A percentile compares a stretch with the other conserved stretches of the same genome.
Evolutionary conservation across 768 basidiomycete genomes (phyloP).

Genomic region (Lyophyllum decastes): DNA sequence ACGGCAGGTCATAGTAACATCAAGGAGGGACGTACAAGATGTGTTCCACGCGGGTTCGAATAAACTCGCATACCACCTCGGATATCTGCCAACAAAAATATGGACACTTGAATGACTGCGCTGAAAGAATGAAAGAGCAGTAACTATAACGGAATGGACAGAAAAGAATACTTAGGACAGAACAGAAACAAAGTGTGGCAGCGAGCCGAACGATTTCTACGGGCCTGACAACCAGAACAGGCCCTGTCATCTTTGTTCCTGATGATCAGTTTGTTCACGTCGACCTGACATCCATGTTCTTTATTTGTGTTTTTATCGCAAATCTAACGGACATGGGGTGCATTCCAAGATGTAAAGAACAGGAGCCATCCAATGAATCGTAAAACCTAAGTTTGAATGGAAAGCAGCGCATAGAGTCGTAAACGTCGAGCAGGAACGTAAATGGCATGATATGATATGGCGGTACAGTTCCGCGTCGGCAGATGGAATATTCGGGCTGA

Average conservation of each 20-base stretch:
- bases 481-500: constrained; percentile 19
- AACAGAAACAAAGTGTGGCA: neutral
- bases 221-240: constrained; percentile 13
- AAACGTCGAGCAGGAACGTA: constrained; percentile 66
- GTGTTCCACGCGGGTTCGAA: neutral
- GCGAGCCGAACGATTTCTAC: neutral
- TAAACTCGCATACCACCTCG: neutral
- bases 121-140: constrained; percentile 11
- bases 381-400: constrained; percentile 11
- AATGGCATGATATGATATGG: constrained; percentile 59
- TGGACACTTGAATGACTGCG: neutral
- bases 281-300: constrained; percentile 3
- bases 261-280: constrained; percentile 17
- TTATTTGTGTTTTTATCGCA: constrained; percentile 1
- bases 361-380: constrained; percentile 16
- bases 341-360: constrained; percentile 15
- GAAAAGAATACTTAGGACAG: constrained; percentile 2
- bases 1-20: neutral
- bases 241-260: constrained; percentile 17
- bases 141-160: neutral
- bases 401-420: constrained; percentile 56
- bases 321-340: constrained; percentile 4
- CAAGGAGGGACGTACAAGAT: constrained; percentile 8
- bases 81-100: neutral
- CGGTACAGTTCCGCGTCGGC: constrained; percentile 32